phyloP scores from a whole-genome alignment of 176 grass and related monocot species.

The Ensete ventricosum region DNA sequence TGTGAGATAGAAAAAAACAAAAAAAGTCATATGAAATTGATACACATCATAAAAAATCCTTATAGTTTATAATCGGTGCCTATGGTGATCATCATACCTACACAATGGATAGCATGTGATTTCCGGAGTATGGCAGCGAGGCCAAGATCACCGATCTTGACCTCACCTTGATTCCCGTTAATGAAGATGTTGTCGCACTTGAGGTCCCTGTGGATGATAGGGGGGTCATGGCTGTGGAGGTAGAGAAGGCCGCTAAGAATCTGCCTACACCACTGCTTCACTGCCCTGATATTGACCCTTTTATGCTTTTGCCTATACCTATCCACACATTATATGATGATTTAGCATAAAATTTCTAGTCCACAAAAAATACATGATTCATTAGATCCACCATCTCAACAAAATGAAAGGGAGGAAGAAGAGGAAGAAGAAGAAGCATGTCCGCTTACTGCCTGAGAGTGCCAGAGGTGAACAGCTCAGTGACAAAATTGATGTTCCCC shows the following conservation, averaged over 20 bases:
- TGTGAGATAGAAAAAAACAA: conserved; percentile 1
- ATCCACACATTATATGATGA: conserved; percentile 18
- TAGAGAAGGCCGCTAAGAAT: conserved; percentile 77
- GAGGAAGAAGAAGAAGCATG: background rate
- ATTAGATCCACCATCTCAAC: background rate
- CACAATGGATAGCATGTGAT: conserved; percentile 80
- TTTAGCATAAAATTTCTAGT: background rate
- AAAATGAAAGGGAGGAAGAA: background rate
- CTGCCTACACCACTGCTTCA: conserved; percentile 96
- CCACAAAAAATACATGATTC: background rate
- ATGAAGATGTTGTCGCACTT: conserved; percentile 99
- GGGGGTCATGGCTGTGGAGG: conserved; percentile 80
- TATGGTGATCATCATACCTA: conserved; percentile 38
- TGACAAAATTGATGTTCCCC: conserved; percentile 99
- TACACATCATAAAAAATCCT: conserved; percentile 10
- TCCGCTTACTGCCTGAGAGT: conserved; percentile 77
- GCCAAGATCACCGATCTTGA: conserved; percentile 93
- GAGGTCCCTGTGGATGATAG: conserved; percentile 94
- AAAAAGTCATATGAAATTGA: background rate
- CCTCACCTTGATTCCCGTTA: conserved; percentile 86
- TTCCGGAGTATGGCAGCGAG: conserved; percentile 92
- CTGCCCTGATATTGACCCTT: conserved; percentile 65
- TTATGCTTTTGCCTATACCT: conserved; percentile 83
- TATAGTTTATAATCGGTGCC: background rate
- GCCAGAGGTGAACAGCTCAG: conserved; percentile 98